Base-by-base conservation (phyloP, 139 green algal species). In the Picochlorum sp. region DNA sequence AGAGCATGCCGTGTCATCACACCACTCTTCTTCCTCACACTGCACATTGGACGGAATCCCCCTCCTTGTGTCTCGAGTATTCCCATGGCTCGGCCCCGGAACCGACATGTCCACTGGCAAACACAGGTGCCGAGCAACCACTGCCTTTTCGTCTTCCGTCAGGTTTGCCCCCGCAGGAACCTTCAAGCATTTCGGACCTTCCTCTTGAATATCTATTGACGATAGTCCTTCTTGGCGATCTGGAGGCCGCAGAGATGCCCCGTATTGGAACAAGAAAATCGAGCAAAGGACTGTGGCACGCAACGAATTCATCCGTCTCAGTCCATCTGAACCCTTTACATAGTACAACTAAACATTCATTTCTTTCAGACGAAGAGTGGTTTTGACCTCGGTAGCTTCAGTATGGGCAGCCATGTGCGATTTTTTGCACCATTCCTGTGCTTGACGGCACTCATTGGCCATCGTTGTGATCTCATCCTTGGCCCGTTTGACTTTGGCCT, bases 31-130 rank as follows among this genome's bases (percentile, higher is more conserved):
- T 1, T 41, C 28, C 11, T 58, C 62, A 67, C 78, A 84, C 30
- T 68, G 57, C 0, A 83, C 61, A 38, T 77, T 71, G 2, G 59
- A 34, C 2, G 78, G 78, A 30, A 84, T 68, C 6, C 78, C 78
- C 4, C 55, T 61, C 15, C 55, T 54, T 23, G 18, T 20, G 47
- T 18, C n/a, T 54, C 16, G 18, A 7, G 15, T 54, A 8, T 10
- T 20, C n/a, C 6, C 18, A 9, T 54, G 11, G 47, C 47, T 54
- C 6, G 7, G 7, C 34, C 34, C 34, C 7, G 34, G 34, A 41
- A 41, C 34, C 7, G 34, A 41, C 34, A 9, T 8, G 34, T 41
- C 34, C 0, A 41, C 34, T 41, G 34, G 34, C 34, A 41, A 41
- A 41, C 34, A 41, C 34, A 41, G 7, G 8, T 41, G 34, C 8